Conservation (phyloP, 768 basidiomycete genomes). For the Phlebiopsis flavidoalba region DNA sequence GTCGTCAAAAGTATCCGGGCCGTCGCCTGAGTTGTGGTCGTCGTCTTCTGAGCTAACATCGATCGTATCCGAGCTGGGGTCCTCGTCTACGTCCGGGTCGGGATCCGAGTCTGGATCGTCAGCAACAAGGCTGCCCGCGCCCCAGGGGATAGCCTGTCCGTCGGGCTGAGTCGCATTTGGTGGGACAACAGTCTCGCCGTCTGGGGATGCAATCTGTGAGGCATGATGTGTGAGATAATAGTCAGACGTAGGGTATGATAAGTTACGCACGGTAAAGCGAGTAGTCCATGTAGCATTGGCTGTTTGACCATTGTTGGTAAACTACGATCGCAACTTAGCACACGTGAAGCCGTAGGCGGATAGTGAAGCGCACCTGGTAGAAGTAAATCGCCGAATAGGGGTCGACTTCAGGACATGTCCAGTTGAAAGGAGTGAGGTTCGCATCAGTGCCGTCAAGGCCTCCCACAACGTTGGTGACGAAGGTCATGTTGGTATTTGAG, state of each 20-base stretch:
- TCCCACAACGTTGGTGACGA: constrained; percentile 24
- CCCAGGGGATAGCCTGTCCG: constrained; percentile 34
- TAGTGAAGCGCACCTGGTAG: constrained; percentile 27
- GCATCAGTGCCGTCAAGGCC: constrained; percentile 30
- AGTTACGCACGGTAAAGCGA: constrained; percentile 31
- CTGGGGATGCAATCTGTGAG: constrained; percentile 29
- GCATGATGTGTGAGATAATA: background rate
- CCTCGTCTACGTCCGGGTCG: background rate
- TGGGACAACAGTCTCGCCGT: constrained; percentile 23
- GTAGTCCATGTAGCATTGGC: constrained; percentile 30
- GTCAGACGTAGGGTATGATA: background rate
- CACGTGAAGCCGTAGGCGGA: background rate
- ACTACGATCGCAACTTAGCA: constrained; percentile 16
- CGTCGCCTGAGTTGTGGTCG: background rate
- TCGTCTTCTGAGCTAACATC: background rate
- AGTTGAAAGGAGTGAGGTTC: constrained; percentile 26
- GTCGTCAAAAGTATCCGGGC: too few relatives aligned
- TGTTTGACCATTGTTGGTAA: constrained; percentile 23
- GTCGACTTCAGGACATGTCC: constrained; percentile 33
- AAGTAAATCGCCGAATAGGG: constrained; percentile 37
- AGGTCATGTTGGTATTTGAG: constrained; percentile 31
- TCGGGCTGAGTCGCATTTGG: constrained; percentile 27
- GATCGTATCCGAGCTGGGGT: background rate
- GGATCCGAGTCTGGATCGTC: background rate
- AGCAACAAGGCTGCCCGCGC: constrained; percentile 20